These are phyloP conservation scores for Kluyveromyces wickerhamii DNA, from an alignment of 805 yeast genomes.

Conservation along the genomic window DNA sequence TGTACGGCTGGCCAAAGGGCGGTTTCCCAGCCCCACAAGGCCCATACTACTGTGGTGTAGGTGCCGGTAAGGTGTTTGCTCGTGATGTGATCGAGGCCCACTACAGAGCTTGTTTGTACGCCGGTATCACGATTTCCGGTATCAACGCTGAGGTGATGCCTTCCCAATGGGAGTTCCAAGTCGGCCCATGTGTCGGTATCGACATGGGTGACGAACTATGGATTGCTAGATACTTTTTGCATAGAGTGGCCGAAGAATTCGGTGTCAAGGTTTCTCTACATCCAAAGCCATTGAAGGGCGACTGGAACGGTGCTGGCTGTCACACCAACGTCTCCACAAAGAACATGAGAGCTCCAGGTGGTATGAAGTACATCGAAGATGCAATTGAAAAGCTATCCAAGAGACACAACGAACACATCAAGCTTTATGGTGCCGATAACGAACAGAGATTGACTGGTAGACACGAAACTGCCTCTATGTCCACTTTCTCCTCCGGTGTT, in stretches of 20 bases:
- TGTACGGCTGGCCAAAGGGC: slow-evolving; percentile 98
- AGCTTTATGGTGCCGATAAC: slow-evolving; percentile 91
- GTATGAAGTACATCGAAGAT: slow-evolving; percentile 87
- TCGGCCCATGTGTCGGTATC: slow-evolving; percentile 95
- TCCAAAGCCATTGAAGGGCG: slow-evolving; percentile 98
- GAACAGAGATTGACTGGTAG: slow-evolving; percentile 94
- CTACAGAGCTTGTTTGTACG: slow-evolving; percentile 93
- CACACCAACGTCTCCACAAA: slow-evolving; percentile 97
- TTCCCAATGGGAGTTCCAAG: slow-evolving; percentile 99
- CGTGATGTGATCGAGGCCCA: slow-evolving; percentile 98
- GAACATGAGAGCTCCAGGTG: slow-evolving; percentile 89
- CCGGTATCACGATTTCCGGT: slow-evolving; percentile 89
- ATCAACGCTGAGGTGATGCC: slow-evolving; percentile 99
- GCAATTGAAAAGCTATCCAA: slow-evolving; percentile 89
- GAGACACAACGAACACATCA: slow-evolving; percentile 96
- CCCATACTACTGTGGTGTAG: slow-evolving; percentile 99
- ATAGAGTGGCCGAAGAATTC: slow-evolving; percentile 96
- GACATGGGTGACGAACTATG: slow-evolving; percentile 96
- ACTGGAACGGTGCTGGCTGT: slow-evolving; percentile 99
- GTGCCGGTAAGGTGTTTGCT: slow-evolving; percentile 96
- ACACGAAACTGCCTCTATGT: slow-evolving; percentile 96
- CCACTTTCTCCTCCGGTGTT: slow-evolving; percentile 89
- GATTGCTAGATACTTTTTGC: slow-evolving; percentile 88
- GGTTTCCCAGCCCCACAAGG: slow-evolving; percentile 99
- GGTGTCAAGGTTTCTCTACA: slow-evolving; percentile 98